Conservation (phyloP, 2,329 filamentous ascomycete species). For the Cladosporium cucumerinum region DNA sequence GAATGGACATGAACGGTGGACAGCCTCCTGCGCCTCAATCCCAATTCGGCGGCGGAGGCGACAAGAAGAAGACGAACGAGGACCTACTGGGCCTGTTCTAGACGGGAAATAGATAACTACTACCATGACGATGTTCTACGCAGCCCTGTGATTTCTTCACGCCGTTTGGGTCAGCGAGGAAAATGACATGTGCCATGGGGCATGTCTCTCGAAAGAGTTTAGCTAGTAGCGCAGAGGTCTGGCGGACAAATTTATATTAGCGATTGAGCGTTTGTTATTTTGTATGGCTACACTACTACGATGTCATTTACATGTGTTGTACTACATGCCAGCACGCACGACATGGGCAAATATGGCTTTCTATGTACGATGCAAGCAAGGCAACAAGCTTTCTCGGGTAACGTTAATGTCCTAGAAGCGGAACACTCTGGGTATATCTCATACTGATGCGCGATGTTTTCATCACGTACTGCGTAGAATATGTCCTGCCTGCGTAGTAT, state of each 20-base stretch:
- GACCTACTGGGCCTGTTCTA: constrained; percentile 56
- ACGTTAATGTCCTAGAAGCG: no score
- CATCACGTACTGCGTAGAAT: no score
- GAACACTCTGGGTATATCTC: no score
- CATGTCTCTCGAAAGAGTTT: background rate
- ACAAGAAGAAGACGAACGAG: constrained; percentile 52
- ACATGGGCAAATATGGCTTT: constrained; percentile 1
- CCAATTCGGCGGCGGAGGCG: constrained; percentile 48
- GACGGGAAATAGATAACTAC: background rate
- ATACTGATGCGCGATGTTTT: no score
- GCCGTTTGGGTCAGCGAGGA: background rate
- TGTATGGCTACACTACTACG: background rate
- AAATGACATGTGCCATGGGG: background rate
- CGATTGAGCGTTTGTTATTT: constrained; percentile 3
- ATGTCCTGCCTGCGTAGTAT: no score
- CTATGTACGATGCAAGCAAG: constrained; percentile 5
- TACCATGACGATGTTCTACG: background rate
- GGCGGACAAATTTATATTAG: background rate
- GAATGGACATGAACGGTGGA: constrained; percentile 67
- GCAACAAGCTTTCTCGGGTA: constrained; percentile 2
- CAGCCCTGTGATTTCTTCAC: background rate
- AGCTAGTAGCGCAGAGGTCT: background rate
- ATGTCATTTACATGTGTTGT: background rate
- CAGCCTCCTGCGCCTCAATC: constrained; percentile 63
- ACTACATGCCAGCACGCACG: constrained; percentile 9